phyloP scores from a whole-genome alignment of 2,329 filamentous ascomycete genomes.

The Talaromyces marneffei region DNA sequence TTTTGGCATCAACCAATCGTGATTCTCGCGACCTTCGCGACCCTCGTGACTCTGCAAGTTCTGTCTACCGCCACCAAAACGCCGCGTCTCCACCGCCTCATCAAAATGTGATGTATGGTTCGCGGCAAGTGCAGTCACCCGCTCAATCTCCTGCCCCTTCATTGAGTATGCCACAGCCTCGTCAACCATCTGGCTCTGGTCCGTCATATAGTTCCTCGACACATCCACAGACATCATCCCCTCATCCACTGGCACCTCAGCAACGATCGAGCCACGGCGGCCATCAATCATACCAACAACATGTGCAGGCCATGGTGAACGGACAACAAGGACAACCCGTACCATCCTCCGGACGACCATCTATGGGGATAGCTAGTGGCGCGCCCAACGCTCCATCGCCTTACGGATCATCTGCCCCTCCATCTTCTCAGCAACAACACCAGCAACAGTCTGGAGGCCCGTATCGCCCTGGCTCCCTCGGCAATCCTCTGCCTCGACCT shows the following conservation, averaged over 20 bases:
- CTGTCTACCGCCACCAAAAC: conserved; percentile 20
- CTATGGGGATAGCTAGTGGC: conserved; percentile 25
- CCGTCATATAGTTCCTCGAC: conserved; percentile 24
- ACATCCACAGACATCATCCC: conserved; percentile 19
- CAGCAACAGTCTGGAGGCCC: conserved; percentile 6
- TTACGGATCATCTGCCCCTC: conserved; percentile 17
- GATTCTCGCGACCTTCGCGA: conserved; percentile 21
- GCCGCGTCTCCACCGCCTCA: conserved; percentile 29
- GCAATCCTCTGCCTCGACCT: conserved; percentile 29
- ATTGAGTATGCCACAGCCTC: conserved; percentile 24
- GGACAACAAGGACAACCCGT: conserved; percentile 28
- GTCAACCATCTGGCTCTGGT: conserved; percentile 22
- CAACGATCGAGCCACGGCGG: conserved; percentile 17
- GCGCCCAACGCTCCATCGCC: conserved; percentile 30
- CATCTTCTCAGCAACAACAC: conserved; percentile 12
- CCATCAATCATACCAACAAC: conserved; percentile 32
- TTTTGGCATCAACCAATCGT: conserved; percentile 20
- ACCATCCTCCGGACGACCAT: conserved; percentile 24
- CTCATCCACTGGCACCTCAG: conserved; percentile 20
- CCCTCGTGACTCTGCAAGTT: conserved; percentile 18
- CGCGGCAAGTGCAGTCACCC: conserved; percentile 28
- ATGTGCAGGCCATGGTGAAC: conserved; percentile 35
- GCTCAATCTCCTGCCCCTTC: conserved; percentile 27
- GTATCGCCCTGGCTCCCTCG: conserved; percentile 10
- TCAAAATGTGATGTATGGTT: conserved; percentile 26